A percentile compares a stretch with the other conserved stretches of the same genome.
Conservation (phyloP, 1,284 basidiomycete genomes). For the Cryptococcus sp. region DNA sequence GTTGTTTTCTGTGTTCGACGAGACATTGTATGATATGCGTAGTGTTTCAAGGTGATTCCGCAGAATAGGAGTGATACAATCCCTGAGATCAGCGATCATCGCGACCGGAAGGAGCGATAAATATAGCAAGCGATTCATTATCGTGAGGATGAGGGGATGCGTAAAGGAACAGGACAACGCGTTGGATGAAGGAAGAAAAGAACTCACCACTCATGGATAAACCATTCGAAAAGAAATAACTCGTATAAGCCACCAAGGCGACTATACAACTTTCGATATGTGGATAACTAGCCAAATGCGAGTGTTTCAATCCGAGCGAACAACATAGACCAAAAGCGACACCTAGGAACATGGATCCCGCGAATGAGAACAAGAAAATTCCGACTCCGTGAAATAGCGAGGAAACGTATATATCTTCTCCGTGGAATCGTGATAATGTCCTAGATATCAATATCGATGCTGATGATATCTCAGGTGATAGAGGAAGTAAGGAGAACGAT, state of each 20-base stretch:
- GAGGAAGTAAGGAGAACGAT: neutral
- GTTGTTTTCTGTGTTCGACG: constrained; percentile 86
- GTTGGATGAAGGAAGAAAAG: neutral
- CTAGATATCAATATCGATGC: no score
- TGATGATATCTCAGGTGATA: no score
- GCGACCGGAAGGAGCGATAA: neutral
- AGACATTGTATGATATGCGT: constrained; percentile 99
- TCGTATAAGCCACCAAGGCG: constrained; percentile 89
- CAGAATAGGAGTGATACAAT: constrained; percentile 98
- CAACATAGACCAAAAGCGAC: constrained; percentile 83
- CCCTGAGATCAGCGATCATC: constrained; percentile 49
- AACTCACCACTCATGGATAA: constrained; percentile 74
- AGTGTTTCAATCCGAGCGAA: constrained; percentile 94
- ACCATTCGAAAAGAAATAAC: constrained; percentile 98
- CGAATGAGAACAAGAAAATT: constrained; percentile 94
- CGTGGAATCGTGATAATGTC: constrained; percentile 87
- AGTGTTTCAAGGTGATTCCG: constrained; percentile 98
- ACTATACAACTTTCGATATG: constrained; percentile 93
- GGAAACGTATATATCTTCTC: constrained; percentile 76
- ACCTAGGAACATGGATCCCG: constrained; percentile 87
- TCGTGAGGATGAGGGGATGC: no score
- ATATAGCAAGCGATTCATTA: neutral
- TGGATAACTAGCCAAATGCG: constrained; percentile 78
- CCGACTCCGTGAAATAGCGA: constrained; percentile 93
- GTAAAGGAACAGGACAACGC: no score